These are phyloP conservation scores for Ramalina peruviana DNA, from an alignment of 495 filamentous ascomycete genomes.

Conservation along the genomic window DNA sequence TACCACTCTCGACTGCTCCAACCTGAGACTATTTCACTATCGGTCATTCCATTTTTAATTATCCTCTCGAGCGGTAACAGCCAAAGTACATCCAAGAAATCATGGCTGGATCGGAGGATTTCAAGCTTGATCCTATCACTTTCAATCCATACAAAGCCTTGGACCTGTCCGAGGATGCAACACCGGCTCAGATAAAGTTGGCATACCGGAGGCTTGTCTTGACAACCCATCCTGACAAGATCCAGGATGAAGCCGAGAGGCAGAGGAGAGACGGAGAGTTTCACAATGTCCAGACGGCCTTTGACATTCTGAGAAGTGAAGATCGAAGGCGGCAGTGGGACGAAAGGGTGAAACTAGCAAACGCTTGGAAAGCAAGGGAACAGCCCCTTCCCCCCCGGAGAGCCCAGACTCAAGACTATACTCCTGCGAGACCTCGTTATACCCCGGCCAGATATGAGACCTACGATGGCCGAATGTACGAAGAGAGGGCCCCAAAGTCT, in stretches of 20 bases:
- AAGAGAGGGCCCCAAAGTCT: slow-evolving; percentile 27
- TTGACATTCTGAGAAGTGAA: slow-evolving; percentile 79
- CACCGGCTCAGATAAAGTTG: slow-evolving; percentile 56
- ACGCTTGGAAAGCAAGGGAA: slow-evolving; percentile 38
- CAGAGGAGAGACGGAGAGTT: slow-evolving; percentile 68
- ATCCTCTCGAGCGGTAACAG: background rate
- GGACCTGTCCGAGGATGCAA: slow-evolving; percentile 62
- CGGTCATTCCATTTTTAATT: background rate
- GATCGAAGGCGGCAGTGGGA: slow-evolving; percentile 60
- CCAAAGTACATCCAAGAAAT: background rate
- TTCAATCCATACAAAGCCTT: slow-evolving; percentile 75
- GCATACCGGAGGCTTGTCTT: slow-evolving; percentile 87
- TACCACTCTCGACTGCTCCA: too few relatives aligned
- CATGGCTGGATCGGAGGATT: background rate
- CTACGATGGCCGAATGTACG: slow-evolving; percentile 33
- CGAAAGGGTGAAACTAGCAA: slow-evolving; percentile 49
- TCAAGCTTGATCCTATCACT: slow-evolving; percentile 34
- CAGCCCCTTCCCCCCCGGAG: slow-evolving; percentile 1
- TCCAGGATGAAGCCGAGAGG: slow-evolving; percentile 58
- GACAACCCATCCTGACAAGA: slow-evolving; percentile 91
- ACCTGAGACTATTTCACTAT: background rate
- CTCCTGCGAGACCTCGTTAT: slow-evolving; percentile 4
- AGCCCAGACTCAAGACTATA: slow-evolving; percentile 2
- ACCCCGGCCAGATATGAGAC: slow-evolving; percentile 21
- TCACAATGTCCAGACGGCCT: slow-evolving; percentile 84